These are phyloP conservation scores for Crucihimalaya himalaica DNA, from an alignment of 345 rosid species.

Conservation along the genomic window DNA sequence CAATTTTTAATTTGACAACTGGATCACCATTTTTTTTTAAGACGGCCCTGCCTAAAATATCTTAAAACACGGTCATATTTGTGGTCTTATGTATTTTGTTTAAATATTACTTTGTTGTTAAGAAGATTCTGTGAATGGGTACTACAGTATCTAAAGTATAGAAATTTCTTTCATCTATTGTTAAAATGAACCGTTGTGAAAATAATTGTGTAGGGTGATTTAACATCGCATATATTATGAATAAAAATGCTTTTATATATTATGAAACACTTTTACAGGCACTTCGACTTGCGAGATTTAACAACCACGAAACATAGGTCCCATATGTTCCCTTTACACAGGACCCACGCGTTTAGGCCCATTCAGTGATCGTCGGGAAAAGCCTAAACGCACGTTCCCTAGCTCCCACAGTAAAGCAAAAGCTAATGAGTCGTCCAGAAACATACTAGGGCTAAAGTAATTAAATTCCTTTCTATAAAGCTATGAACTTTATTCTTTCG, in stretches of 20 bases:
- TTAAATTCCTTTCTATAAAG: not conserved
- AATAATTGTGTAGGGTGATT: constrained; percentile 14
- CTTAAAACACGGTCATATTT: not conserved
- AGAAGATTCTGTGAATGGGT: too few species aligned
- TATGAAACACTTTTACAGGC: constrained; percentile 11
- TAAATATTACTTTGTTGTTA: not conserved
- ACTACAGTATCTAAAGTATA: too few species aligned
- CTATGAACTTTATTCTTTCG: not conserved
- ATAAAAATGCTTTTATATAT: not conserved
- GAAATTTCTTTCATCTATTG: not conserved
- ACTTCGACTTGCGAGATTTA: constrained; percentile 13
- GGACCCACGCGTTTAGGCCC: constrained; percentile 24
- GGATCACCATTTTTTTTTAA: too few species aligned
- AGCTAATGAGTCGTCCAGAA: not conserved
- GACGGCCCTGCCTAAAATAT: too few species aligned
- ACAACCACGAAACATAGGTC: constrained; percentile 32
- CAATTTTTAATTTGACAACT: too few species aligned
- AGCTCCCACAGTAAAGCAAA: constrained; percentile 6
- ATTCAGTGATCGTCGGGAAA: constrained; percentile 24
- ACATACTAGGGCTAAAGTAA: too few species aligned
- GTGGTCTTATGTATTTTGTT: not conserved
- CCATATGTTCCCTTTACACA: not conserved
- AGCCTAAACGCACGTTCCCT: constrained; percentile 30
- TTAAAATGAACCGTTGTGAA: not conserved
- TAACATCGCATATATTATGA: not conserved